phyloP scores from a whole-genome alignment of 768 basidiomycete species.

The Russula sp. region DNA sequence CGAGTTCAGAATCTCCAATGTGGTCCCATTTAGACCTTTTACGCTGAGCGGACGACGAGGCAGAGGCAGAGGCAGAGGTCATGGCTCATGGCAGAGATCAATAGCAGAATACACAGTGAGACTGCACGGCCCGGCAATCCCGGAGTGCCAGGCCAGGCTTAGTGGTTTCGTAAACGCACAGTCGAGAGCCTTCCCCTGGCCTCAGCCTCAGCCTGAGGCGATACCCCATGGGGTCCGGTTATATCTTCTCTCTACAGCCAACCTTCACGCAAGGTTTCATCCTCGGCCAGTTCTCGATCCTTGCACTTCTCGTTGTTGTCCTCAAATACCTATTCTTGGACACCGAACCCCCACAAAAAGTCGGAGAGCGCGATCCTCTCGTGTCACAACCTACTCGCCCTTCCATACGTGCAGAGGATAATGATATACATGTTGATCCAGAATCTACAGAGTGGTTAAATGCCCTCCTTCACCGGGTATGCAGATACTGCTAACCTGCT shows the following conservation, averaged over 20 bases:
- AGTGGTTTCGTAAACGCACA: too few species aligned
- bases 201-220: background rate
- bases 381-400: background rate
- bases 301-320: constrained; percentile 66
- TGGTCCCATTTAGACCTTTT: constrained; percentile 74
- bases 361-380: constrained; percentile 20
- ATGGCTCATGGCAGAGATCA: background rate
- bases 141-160: background rate
- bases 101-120: background rate
- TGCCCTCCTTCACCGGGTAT: constrained; percentile 70
- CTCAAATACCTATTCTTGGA: constrained; percentile 96
- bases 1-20: constrained; percentile 37
- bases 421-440: constrained; percentile 27
- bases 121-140: constrained; percentile 2
- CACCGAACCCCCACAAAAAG: constrained; percentile 50
- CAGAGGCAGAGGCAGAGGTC: constrained; percentile 21
- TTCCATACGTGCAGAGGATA: background rate
- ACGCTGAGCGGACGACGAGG: constrained; percentile 34
- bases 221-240: constrained; percentile 32
- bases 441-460: constrained; percentile 95
- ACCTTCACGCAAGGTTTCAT: constrained; percentile 96
- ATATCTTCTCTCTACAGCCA: constrained; percentile 67
- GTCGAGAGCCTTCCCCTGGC: too few species aligned
- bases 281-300: constrained; percentile 84
- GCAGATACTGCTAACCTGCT: constrained; percentile 19